Evolutionary conservation across 352 stramenopile genomes (phyloP).

Genomic region (Pythium plurisporium): DNA sequence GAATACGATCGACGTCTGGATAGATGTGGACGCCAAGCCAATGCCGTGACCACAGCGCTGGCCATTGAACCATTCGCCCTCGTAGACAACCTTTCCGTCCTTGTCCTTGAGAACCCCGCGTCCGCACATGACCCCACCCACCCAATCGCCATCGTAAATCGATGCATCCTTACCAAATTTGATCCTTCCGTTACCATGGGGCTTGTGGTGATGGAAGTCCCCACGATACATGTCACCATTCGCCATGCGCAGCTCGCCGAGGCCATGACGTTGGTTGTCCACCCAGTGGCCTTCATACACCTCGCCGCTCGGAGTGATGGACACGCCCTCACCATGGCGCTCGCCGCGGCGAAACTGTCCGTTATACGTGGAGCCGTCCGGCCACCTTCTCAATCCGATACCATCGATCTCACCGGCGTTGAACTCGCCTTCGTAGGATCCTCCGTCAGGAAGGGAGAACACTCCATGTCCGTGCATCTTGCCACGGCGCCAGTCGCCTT

Average conservation of each 20-base stretch:
- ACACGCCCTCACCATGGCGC: constrained; percentile 48
- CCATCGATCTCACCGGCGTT: constrained; percentile 59
- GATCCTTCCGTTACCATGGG: constrained; percentile 35
- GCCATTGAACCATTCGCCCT: constrained; percentile 39
- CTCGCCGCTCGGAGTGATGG: constrained; percentile 34
- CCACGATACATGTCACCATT: constrained; percentile 41
- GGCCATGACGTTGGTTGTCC: constrained; percentile 39
- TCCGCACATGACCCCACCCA: constrained; percentile 20
- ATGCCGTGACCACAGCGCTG: constrained; percentile 28
- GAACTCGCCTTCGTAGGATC: constrained; percentile 52
- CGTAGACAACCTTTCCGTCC: constrained; percentile 24
- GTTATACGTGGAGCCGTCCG: constrained; percentile 53
- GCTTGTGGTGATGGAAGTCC: constrained; percentile 36
- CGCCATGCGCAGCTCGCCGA: constrained; percentile 29
- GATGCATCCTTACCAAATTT: constrained; percentile 19
- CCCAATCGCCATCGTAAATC: constrained; percentile 43
- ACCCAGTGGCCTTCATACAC: constrained; percentile 55
- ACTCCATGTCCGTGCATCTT: constrained; percentile 52
- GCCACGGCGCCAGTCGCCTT: constrained; percentile 56
- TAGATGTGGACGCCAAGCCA: constrained; percentile 1
- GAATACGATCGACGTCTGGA: background rate
- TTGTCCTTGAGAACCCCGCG: constrained; percentile 22
- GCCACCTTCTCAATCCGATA: constrained; percentile 44
- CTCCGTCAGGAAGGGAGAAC: constrained; percentile 33
- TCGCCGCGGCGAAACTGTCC: constrained; percentile 50